Percentiles rank a stretch among this genome's conserved stretches.
These are phyloP conservation scores for Coemansia sp. DNA, from an alignment of 192 early-diverging fungal species.

Conservation along the genomic window DNA sequence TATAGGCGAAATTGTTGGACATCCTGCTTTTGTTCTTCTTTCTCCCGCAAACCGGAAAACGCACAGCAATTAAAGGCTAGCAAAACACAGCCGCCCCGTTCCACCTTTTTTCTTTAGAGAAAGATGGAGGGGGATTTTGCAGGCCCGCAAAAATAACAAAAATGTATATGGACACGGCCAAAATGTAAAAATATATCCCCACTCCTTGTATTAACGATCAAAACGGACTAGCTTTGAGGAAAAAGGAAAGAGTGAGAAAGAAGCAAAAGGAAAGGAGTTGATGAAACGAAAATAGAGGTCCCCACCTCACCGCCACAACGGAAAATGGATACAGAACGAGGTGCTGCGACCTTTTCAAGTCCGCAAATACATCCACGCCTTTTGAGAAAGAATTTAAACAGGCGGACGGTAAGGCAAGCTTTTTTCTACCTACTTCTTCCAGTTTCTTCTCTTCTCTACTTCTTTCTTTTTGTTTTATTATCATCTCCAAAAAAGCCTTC, in stretches of 20 bases:
- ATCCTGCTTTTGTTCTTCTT: background rate
- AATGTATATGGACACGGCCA: no score
- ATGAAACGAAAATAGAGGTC: background rate
- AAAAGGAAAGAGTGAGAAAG: background rate
- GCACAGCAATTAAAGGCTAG: background rate
- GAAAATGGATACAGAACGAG: background rate
- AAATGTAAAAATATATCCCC: no score
- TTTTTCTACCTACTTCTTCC: no score
- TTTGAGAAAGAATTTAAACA: background rate
- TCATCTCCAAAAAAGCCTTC: background rate
- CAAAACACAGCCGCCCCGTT: background rate
- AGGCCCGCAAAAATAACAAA: background rate
- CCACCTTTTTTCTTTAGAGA: background rate
- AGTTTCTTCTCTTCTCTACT: background rate
- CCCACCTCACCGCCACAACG: background rate
- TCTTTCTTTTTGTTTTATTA: background rate
- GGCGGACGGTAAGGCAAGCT: no score
- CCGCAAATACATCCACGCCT: background rate
- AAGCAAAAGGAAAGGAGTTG: background rate
- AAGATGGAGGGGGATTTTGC: background rate
- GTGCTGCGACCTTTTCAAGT: background rate
- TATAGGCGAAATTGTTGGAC: background rate
- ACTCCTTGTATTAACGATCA: no score
- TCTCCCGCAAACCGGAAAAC: background rate
- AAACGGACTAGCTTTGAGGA: no score